A percentile compares a stretch with the other conserved stretches of the same genome.
Evolutionary conservation across 2,329 filamentous ascomycete species (phyloP).

Genomic region (Colletotrichum lupini): DNA sequence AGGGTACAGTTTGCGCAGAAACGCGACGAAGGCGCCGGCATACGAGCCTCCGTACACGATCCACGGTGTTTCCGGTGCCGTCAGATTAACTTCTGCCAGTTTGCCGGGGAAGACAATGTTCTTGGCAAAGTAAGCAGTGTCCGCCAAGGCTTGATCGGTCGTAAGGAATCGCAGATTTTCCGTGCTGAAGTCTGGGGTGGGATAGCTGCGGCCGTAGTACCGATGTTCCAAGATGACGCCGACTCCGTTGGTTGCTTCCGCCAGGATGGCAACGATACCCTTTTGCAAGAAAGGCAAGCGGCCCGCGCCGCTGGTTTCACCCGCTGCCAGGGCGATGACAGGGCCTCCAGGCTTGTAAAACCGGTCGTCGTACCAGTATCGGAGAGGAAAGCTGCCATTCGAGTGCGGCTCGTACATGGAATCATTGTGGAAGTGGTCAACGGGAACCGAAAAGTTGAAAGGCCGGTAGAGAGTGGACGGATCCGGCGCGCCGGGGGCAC

Average conservation of each 20-base stretch:
- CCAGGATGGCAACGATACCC: slow-evolving; percentile 78
- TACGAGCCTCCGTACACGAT: slow-evolving; percentile 88
- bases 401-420: slow-evolving; percentile 81
- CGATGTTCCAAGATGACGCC: slow-evolving; percentile 87
- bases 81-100: slow-evolving; percentile 74
- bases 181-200: slow-evolving; percentile 71
- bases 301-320: slow-evolving; percentile 72
- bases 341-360: slow-evolving; percentile 83
- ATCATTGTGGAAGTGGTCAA: slow-evolving; percentile 89
- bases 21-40: slow-evolving; percentile 81
- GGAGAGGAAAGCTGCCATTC: slow-evolving; percentile 73
- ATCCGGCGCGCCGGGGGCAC: not conserved
- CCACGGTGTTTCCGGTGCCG: slow-evolving; percentile 73
- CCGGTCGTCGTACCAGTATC: slow-evolving; percentile 86
- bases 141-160: slow-evolving; percentile 84
- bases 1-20: slow-evolving; percentile 81
- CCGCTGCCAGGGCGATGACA: slow-evolving; percentile 80
- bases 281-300: slow-evolving; percentile 80
- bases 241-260: slow-evolving; percentile 77
- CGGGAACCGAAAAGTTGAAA: slow-evolving; percentile 58
- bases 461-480: slow-evolving; percentile 46
- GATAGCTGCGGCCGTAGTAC: slow-evolving; percentile 85
- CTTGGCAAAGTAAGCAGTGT: slow-evolving; percentile 82
- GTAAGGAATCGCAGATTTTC: slow-evolving; percentile 83
- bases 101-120: slow-evolving; percentile 75